These are phyloP conservation scores for Botryosphaeria dothidea DNA, from an alignment of 2,329 filamentous ascomycete genomes.

Conservation along the genomic window DNA sequence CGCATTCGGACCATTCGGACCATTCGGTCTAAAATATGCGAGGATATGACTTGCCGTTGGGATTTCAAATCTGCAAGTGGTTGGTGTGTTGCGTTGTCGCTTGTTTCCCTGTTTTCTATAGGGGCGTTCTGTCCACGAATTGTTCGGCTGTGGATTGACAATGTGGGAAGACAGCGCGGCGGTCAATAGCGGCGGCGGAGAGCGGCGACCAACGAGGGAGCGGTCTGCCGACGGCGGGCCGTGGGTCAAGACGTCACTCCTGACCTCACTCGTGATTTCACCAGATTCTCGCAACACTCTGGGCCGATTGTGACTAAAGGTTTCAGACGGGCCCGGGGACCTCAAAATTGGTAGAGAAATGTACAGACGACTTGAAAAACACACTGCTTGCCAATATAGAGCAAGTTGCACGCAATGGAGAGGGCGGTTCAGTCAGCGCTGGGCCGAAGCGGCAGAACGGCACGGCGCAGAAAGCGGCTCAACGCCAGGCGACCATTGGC, in stretches of 20 bases:
- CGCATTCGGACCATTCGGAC: too few relatives aligned
- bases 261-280: conserved; percentile 5
- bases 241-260: neutral
- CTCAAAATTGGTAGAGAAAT: neutral
- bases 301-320: neutral
- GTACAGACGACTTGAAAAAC: neutral
- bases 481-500: neutral
- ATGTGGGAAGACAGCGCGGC: neutral
- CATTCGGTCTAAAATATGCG: too few relatives aligned
- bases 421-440: neutral
- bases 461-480: conserved; percentile 1
- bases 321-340: too few relatives aligned
- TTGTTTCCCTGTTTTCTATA: neutral
- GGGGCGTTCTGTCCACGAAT: neutral
- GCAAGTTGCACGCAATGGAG: neutral
- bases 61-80: neutral
- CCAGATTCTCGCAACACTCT: neutral
- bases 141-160: neutral
- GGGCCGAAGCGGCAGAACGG: neutral
- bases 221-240: conserved; percentile 11
- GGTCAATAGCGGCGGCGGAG: conserved; percentile 6
- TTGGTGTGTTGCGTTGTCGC: too few relatives aligned
- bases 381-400: neutral
- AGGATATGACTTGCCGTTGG: too few relatives aligned
- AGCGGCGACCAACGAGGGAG: conserved; percentile 13